These are phyloP conservation scores for Akanthomyces dipterigenus DNA, from an alignment of 2,329 filamentous ascomycete species.

Conservation along the genomic window DNA sequence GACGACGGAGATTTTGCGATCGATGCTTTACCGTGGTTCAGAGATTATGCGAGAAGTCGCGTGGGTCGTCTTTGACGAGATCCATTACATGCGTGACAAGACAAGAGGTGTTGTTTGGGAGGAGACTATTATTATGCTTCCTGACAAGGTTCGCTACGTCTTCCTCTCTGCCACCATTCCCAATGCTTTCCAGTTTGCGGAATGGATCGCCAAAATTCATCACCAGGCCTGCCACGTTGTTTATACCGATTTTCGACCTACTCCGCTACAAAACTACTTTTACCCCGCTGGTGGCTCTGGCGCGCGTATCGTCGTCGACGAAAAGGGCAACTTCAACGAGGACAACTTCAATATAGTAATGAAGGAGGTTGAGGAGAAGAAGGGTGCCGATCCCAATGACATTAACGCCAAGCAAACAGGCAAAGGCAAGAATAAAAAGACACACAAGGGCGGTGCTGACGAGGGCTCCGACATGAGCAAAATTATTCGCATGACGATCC, in stretches of 20 bases:
- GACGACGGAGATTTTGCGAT: constrained; percentile 98
- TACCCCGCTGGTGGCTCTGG: constrained; percentile 90
- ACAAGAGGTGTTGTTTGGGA: constrained; percentile 96
- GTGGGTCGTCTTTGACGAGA: constrained; percentile 98
- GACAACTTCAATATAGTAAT: constrained; percentile 98
- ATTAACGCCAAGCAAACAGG: constrained; percentile 74
- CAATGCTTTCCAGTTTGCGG: constrained; percentile 97
- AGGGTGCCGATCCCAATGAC: constrained; percentile 77
- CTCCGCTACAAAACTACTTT: constrained; percentile 95
- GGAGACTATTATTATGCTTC: constrained; percentile 95
- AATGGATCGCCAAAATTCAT: constrained; percentile 98
- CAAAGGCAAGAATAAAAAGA: constrained; percentile 85
- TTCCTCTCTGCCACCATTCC: constrained; percentile 97
- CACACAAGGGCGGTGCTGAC: constrained; percentile 76
- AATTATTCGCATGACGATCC: constrained; percentile 98
- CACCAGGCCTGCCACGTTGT: constrained; percentile 97
- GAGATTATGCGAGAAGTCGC: constrained; percentile 99
- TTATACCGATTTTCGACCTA: constrained; percentile 96
- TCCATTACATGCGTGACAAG: constrained; percentile 97
- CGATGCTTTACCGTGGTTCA: constrained; percentile 95
- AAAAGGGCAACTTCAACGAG: constrained; percentile 93
- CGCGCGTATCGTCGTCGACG: constrained; percentile 90
- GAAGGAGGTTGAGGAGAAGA: constrained; percentile 79
- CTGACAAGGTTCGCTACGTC: constrained; percentile 97
- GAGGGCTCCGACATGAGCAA: constrained; percentile 84